A percentile compares a stretch with the other conserved stretches of the same genome.
These are phyloP conservation scores for Cordyceps pruinosa DNA, from an alignment of 2,329 filamentous ascomycete genomes.

Conservation along the genomic window DNA sequence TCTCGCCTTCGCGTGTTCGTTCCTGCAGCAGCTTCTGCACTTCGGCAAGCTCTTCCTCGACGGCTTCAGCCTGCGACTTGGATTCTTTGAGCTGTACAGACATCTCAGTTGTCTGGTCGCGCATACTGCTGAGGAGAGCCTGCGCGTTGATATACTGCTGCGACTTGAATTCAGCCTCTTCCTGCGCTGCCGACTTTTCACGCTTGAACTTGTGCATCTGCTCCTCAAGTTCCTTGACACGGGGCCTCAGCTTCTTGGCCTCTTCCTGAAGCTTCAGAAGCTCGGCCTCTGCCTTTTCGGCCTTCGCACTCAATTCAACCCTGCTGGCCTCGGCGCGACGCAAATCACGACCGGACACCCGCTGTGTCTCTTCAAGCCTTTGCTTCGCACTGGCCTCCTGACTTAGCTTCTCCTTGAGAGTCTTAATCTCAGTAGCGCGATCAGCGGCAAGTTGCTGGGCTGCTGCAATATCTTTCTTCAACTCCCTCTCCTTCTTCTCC, in stretches of 20 bases:
- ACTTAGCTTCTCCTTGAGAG: conserved; percentile 69
- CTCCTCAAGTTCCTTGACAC: conserved; percentile 63
- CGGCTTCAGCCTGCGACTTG: conserved; percentile 69
- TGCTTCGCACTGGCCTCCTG: conserved; percentile 65
- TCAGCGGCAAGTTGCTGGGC: conserved; percentile 65
- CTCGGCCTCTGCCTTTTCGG: conserved; percentile 65
- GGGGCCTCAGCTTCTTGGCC: conserved; percentile 55
- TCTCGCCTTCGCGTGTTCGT: conserved; percentile 85
- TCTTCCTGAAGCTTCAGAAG: conserved; percentile 68
- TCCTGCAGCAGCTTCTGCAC: conserved; percentile 80
- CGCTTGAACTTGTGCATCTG: conserved; percentile 60
- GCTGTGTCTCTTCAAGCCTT: conserved; percentile 72
- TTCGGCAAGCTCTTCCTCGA: conserved; percentile 89
- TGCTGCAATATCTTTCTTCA: conserved; percentile 64
- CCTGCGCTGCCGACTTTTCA: conserved; percentile 61
- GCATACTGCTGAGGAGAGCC: conserved; percentile 82
- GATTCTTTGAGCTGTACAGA: conserved; percentile 88
- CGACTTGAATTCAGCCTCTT: conserved; percentile 77
- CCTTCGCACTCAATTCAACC: conserved; percentile 65
- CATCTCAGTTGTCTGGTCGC: conserved; percentile 83
- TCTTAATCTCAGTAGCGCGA: conserved; percentile 70
- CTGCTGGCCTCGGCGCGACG: conserved; percentile 73
- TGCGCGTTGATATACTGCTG: conserved; percentile 83
- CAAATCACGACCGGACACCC: conserved; percentile 67
- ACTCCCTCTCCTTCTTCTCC: conserved; percentile 75